Base-by-base conservation (phyloP, 768 basidiomycete species). In the Tephrocybe sp. region DNA sequence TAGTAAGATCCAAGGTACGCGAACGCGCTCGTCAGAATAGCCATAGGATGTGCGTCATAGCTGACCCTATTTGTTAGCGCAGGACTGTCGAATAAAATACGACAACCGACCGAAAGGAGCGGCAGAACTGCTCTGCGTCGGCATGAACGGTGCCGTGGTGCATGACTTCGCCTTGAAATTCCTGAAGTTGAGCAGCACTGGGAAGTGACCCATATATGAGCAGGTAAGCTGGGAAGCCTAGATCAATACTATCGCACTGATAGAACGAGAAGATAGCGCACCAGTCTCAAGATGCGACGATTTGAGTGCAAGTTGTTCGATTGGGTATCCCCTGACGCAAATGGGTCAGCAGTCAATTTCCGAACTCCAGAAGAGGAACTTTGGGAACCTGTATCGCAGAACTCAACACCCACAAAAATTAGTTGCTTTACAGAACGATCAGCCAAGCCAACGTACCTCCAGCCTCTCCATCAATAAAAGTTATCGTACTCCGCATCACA, bases 31-130 rank as follows among this genome's bases (percentile, higher is more conserved):
- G 87, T 91, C 37, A 93, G 75, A 55, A 94, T 93, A 16, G 89
- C 83, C 92, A 93, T 94, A 0, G 92, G 92, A 60, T 95, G 92
- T 1, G 92, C 88, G 53, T 95, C 92, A 62, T 92, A 92, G 42
- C 91, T 89, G 49, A n/a, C 19, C 35, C 39, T 28, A 28, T 22
- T 30, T 31, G 21, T 47, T 9, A n/a, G 32, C 12, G 15, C 45
- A 44, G 47, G 27, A 24, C 16, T 25, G 5, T 9, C 11, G 21
- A 24, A 18, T 36, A 38, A 15, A 42, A 13, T 37, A 34, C 7
- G 5, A 53, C 19, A 32, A 54, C 68, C 41, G 41, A 78, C 83
- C 84, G 72, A 69, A 87, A 88, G 22, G 84, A 77, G 28, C 80
- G 74, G 70, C 83, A 83, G 72, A 89, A 80, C 39, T 80, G 76